Base-by-base conservation (phyloP, 208 protist genomes). In the Leishmania major region DNA sequence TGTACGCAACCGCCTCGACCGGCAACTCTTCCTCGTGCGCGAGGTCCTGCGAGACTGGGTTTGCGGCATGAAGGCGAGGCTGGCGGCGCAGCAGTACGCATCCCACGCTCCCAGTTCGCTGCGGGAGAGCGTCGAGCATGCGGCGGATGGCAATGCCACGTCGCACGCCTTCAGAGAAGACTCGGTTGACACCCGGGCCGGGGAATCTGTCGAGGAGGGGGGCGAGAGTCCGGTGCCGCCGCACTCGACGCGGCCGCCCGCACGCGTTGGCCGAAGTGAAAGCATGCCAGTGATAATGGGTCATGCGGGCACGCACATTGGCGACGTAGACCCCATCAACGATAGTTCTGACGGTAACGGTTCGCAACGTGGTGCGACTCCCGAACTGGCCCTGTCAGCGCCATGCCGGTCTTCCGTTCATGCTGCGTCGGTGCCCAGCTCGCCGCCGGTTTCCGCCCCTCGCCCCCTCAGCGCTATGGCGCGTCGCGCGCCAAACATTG, bases 31-130 rank as follows among this genome's bases (percentile, higher is more conserved):
- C 66, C 86, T 94, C 31, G 92, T 96, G 74, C 89, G 85, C 2
- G 82, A 87, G 25, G 84, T 97, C 71, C 82, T 97, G 37, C 84
- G 80, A 19, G 90, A 97, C 57, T 96, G 91, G 92, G 84, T 96
- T 19, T 71, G 78, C 40, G 76, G 75, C 67, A 86, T 94, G 37
- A 86, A 87, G 78, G 57, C 59, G 40, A 62, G 78, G 57, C 40
- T 88, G 11, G 60, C 57, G 37, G 49, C 67, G 59, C 74, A 72
- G 81, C 59, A 79, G 55, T 73, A 6, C 47, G 17, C 37, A 35
- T 17, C 25, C 40, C 64, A 47, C 80, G 8, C 17, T 28, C 45
- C 73, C 15, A 51, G 77, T 53, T 72, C 19, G 31, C 35, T 2
- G 57, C 75, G 6, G 35, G 77, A 83, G 47, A 74, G 40, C n/a